Evolutionary conservation across 1,284 basidiomycete genomes (phyloP), one percentile per base, ranked within the genome.

Genomic region (Exobasidium rhododendri): DNA sequence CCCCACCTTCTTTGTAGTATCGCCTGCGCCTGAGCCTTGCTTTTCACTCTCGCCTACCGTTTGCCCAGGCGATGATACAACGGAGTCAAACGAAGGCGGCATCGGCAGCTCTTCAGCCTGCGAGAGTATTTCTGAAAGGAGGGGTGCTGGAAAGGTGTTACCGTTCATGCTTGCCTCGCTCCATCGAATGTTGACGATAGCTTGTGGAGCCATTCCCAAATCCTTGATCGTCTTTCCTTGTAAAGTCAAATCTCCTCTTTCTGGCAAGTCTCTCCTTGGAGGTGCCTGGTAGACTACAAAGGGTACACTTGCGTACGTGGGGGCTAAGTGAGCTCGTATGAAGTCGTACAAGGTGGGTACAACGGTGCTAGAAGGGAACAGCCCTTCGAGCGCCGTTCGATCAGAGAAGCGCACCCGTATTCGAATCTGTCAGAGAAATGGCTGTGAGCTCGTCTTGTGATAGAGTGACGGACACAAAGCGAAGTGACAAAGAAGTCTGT

Each of bases 281-380:
- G 90, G 91, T 1, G 84, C 82, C 65, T 91, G 89, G 80, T 89
- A 94, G 52, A 93, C 83, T 26, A 91, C 84, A 71, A 92, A 92
- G 67, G 89, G 89, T 80, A 87, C 85, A 3, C 85, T 83, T 72
- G 88, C 86, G 32, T 86, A 85, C 65, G 89, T 87, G 55, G 90
- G 88, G 43, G 85, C 82, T 46, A 94, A 81, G 24, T 85, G 85
- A n/a, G 83, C 81, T 24, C 89, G 85, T 49, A 93, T 89, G 69
- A 94, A 92, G 2, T 86, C 87, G 77, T 94, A 94, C 1, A 94
- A 85, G 2, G 86, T 83, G 56, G 85, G 84, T 61, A 94, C 91
- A 74, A 88, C 90, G 75, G 87, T 86, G 0, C 84, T 85, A 4
- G 89, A 90, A 0, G 85, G 83, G 72, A 94, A 92, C 0, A 82